phyloP scores from a whole-genome alignment of 1,284 basidiomycete genomes.

The Moesziomyces aphidis region DNA sequence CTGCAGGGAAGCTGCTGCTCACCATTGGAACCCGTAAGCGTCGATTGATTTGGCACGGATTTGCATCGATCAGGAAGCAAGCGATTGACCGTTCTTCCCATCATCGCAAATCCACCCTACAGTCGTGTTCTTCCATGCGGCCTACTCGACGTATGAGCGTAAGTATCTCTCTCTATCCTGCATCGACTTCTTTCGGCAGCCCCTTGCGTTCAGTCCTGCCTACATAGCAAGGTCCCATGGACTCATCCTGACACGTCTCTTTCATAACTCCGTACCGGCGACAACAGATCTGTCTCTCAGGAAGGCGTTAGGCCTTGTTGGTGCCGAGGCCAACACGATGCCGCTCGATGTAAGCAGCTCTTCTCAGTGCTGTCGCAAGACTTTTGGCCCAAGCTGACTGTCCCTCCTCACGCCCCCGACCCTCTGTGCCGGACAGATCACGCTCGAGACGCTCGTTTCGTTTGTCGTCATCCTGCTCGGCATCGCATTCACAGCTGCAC shows the following conservation, averaged over 20 bases:
- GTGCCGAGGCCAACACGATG: constrained; percentile 32
- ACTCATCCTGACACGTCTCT: background rate
- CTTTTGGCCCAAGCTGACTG: background rate
- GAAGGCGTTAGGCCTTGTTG: constrained; percentile 50
- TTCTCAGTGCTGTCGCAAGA: no score
- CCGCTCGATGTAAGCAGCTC: constrained; percentile 50
- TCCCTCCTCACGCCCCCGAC: background rate
- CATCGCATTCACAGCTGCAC: constrained; percentile 76
- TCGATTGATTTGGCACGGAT: no score
- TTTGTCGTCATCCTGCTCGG: constrained; percentile 79
- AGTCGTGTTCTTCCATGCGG: constrained; percentile 57
- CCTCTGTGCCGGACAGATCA: constrained; percentile 71
- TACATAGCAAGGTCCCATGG: no score
- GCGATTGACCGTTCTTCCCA: background rate
- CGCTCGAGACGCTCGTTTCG: constrained; percentile 76
- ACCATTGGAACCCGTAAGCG: constrained; percentile 35
- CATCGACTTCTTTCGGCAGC: no score
- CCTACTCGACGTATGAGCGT: constrained; percentile 63
- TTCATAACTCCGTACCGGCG: background rate
- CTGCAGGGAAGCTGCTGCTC: constrained; percentile 22
- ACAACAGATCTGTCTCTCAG: constrained; percentile 45
- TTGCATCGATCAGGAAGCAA: background rate
- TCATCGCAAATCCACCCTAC: background rate
- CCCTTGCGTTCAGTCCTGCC: no score
- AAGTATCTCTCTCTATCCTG: constrained; percentile 3